Conservation (phyloP, 805 yeast species). For the Saturnispora galanensis region DNA sequence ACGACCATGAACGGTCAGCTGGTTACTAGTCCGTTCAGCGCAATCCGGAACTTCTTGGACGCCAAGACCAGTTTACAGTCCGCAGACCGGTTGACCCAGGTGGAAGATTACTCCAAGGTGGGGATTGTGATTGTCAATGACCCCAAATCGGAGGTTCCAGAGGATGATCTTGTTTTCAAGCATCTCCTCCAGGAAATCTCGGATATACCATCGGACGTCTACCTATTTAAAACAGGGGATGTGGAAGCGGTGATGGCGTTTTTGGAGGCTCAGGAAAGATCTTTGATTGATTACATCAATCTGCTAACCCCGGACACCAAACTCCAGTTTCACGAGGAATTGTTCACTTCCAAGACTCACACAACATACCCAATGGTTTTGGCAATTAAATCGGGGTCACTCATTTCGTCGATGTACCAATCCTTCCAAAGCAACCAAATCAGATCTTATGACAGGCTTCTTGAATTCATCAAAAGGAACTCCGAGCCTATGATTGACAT, state of each 20-base stretch:
- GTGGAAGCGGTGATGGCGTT: slow-evolving; percentile 28
- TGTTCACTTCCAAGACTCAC: slow-evolving; percentile 41
- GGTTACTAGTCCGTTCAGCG: slow-evolving; percentile 5
- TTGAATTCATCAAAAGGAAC: slow-evolving; percentile 40
- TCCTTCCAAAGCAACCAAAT: slow-evolving; percentile 57
- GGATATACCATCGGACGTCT: slow-evolving; percentile 44
- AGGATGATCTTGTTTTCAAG: slow-evolving; percentile 54
- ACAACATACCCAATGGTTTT: slow-evolving; percentile 55
- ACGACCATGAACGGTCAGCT: slow-evolving; percentile 11
- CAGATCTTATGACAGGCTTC: slow-evolving; percentile 38
- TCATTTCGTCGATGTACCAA: slow-evolving; percentile 44
- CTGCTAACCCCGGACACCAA: slow-evolving; percentile 19
- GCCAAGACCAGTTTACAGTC: not conserved
- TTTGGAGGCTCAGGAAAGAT: slow-evolving; percentile 32
- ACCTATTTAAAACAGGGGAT: slow-evolving; percentile 45
- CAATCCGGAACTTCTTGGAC: slow-evolving; percentile 7
- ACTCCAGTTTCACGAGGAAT: slow-evolving; percentile 28
- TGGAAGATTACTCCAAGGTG: slow-evolving; percentile 31
- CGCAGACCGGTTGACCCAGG: slow-evolving; percentile 18
- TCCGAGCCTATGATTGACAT: slow-evolving; percentile 46
- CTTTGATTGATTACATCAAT: slow-evolving; percentile 35
- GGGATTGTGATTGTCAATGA: slow-evolving; percentile 48
- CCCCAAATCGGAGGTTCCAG: slow-evolving; percentile 39
- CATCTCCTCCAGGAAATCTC: slow-evolving; percentile 53
- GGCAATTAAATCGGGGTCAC: slow-evolving; percentile 47